Percentiles rank a stretch among this genome's conserved stretches.
phyloP scores from a whole-genome alignment of 2,329 filamentous ascomycete species.

The Tolypocladium capitatum region DNA sequence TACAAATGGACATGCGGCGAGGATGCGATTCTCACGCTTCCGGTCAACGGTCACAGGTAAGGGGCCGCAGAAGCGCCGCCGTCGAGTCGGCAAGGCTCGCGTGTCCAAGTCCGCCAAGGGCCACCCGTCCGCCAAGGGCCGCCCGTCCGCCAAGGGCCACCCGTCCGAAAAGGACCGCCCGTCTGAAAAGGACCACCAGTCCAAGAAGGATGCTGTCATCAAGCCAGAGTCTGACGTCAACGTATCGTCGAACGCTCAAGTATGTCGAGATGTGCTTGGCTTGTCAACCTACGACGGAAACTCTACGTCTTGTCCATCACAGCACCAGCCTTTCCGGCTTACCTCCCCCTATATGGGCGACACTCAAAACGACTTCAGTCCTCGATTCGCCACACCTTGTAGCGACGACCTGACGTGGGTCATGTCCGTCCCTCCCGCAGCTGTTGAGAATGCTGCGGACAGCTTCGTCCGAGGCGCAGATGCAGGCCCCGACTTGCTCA shows the following conservation, averaged over 20 bases:
- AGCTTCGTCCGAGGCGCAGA: conserved; percentile 7
- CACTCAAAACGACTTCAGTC: conserved; percentile 20
- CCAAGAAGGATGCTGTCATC: conserved; percentile 20
- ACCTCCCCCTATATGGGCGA: conserved; percentile 22
- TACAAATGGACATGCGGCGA: conserved; percentile 46
- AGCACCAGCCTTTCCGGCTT: conserved; percentile 26
- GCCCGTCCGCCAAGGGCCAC: conserved; percentile 19
- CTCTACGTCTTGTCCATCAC: conserved; percentile 12
- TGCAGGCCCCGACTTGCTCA: conserved; percentile 14
- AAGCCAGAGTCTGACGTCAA: conserved; percentile 25
- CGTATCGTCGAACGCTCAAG: conserved; percentile 16
- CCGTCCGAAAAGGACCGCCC: conserved; percentile 18
- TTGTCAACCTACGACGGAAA: background rate
- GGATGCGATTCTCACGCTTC: conserved; percentile 47
- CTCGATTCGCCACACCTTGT: conserved; percentile 38
- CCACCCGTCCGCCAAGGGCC: conserved; percentile 19
- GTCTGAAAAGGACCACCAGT: conserved; percentile 21
- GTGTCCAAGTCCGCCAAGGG: conserved; percentile 33
- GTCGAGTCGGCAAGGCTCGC: conserved; percentile 26
- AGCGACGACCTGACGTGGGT: conserved; percentile 33
- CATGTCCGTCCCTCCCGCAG: conserved; percentile 14
- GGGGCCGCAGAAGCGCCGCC: conserved; percentile 34
- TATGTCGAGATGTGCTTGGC: conserved; percentile 7
- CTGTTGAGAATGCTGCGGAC: conserved; percentile 11
- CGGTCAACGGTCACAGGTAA: conserved; percentile 30